Conservation (phyloP, 2,329 filamentous ascomycete species). For the Aspergillus niger region DNA sequence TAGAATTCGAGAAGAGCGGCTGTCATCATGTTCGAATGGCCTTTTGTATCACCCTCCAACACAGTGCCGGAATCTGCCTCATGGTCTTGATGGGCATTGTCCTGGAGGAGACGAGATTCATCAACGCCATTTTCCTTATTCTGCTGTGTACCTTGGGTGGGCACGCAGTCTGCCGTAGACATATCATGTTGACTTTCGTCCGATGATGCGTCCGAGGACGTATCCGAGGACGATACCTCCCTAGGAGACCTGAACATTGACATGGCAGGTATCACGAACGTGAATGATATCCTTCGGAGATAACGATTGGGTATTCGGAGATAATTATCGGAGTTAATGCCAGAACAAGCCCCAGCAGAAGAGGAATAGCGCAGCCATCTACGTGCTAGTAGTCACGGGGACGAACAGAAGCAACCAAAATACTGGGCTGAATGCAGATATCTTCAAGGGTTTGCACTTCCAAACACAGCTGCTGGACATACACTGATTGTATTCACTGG, state of each 20-base stretch:
- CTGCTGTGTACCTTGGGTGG: background rate
- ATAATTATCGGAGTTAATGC: background rate
- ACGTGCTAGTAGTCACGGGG: slow-evolving; percentile 2
- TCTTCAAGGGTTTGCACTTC: background rate
- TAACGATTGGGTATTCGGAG: background rate
- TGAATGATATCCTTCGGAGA: background rate
- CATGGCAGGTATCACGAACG: slow-evolving; percentile 27
- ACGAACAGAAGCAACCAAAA: background rate
- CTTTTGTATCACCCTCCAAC: slow-evolving; percentile 36
- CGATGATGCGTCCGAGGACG: slow-evolving; percentile 40
- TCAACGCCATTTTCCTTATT: slow-evolving; percentile 10
- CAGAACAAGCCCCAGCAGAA: background rate
- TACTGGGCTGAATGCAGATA: no score
- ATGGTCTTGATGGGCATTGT: slow-evolving; percentile 2
- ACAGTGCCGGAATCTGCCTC: slow-evolving; percentile 23
- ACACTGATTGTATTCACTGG: background rate
- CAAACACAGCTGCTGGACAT: background rate
- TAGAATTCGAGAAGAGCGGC: slow-evolving; percentile 49
- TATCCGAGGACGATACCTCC: slow-evolving; percentile 42
- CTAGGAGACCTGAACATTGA: slow-evolving; percentile 45
- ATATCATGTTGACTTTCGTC: slow-evolving; percentile 27
- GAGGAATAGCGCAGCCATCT: background rate
- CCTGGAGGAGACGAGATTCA: slow-evolving; percentile 3
- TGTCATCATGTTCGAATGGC: slow-evolving; percentile 46
- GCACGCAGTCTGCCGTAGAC: slow-evolving; percentile 4